Conservation (phyloP, 2,329 filamentous ascomycete species). For the Aspergillus novoparasiticus region DNA sequence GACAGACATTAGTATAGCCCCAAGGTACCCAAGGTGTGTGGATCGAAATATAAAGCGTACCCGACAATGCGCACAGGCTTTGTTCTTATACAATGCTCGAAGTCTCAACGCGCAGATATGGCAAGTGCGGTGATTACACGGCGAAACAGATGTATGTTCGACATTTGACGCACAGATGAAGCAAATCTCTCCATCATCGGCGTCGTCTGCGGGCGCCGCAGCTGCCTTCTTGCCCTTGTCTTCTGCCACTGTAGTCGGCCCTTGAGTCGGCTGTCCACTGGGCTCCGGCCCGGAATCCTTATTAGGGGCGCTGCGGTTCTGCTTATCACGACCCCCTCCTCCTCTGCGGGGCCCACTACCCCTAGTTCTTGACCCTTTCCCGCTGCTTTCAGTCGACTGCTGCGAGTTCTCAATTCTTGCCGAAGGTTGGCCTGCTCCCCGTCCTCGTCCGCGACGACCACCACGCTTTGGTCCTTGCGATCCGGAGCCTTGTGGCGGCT, state of each 20-base stretch:
- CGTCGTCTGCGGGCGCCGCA: slow-evolving; percentile 45
- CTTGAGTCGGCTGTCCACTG: slow-evolving; percentile 43
- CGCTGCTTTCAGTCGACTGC: slow-evolving; percentile 26
- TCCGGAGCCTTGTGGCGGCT: slow-evolving; percentile 25
- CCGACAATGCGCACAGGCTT: slow-evolving; percentile 93
- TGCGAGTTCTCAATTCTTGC: slow-evolving; percentile 32
- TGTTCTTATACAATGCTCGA: slow-evolving; percentile 92
- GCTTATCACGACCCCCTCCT: slow-evolving; percentile 37
- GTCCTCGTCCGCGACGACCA: slow-evolving; percentile 41
- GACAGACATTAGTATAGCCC: slow-evolving; percentile 15
- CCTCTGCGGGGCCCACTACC: slow-evolving; percentile 35
- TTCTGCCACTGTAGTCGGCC: slow-evolving; percentile 44
- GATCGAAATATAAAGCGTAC: slow-evolving; percentile 53
- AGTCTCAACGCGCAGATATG: slow-evolving; percentile 92
- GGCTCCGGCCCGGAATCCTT: slow-evolving; percentile 15
- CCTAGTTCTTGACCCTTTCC: slow-evolving; percentile 40
- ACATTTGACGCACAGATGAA: slow-evolving; percentile 96
- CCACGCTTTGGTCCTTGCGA: slow-evolving; percentile 46
- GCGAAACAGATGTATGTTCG: slow-evolving; percentile 82
- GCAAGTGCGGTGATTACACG: slow-evolving; percentile 95
- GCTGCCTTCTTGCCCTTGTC: slow-evolving; percentile 32
- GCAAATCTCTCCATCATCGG: slow-evolving; percentile 77
- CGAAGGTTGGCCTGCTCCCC: slow-evolving; percentile 37
- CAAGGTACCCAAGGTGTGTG: not conserved
- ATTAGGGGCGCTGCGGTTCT: slow-evolving; percentile 24